Percentiles rank a stretch among this genome's conserved stretches.
phyloP scores from a whole-genome alignment of 768 basidiomycete species.

The Lactifluus hygrophoroides region DNA sequence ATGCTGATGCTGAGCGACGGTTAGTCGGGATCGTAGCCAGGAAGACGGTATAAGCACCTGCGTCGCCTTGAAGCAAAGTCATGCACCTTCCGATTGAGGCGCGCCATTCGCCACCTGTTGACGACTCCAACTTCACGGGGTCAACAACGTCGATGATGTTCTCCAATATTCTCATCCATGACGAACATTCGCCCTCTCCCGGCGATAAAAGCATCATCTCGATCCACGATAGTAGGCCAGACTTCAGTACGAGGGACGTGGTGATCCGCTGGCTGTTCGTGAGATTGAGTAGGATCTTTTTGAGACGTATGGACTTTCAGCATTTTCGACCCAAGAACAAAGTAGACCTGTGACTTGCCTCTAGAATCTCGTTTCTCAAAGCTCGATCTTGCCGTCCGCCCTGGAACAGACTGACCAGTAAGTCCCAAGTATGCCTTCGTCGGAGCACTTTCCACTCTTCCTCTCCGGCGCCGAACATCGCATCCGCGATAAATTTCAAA shows the following conservation, averaged over 20 bases:
- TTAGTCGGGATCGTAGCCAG: not conserved
- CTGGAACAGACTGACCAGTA: slow-evolving; percentile 76
- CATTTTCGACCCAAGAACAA: not conserved
- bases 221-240: slow-evolving; percentile 73
- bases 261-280: slow-evolving; percentile 63
- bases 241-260: slow-evolving; percentile 61
- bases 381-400: slow-evolving; percentile 45
- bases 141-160: slow-evolving; percentile 36
- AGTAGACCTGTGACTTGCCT: slow-evolving; percentile 37
- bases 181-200: slow-evolving; percentile 9
- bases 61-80: slow-evolving; percentile 29
- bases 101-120: slow-evolving; percentile 55
- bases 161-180: slow-evolving; percentile 28
- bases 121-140: slow-evolving; percentile 40
- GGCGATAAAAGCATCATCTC: slow-evolving; percentile 50
- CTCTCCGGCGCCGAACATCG: slow-evolving; percentile 46
- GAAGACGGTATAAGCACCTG: slow-evolving; percentile 18
- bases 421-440: slow-evolving; percentile 81
- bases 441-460: slow-evolving; percentile 79
- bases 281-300: slow-evolving; percentile 64
- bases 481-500: slow-evolving; percentile 71
- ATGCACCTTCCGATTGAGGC: slow-evolving; percentile 47
- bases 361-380: slow-evolving; percentile 53
- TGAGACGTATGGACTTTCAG: not conserved
- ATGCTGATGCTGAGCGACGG: not conserved